Conservation (phyloP, 345 rosid species). For the Gossypium rotundifolium region DNA sequence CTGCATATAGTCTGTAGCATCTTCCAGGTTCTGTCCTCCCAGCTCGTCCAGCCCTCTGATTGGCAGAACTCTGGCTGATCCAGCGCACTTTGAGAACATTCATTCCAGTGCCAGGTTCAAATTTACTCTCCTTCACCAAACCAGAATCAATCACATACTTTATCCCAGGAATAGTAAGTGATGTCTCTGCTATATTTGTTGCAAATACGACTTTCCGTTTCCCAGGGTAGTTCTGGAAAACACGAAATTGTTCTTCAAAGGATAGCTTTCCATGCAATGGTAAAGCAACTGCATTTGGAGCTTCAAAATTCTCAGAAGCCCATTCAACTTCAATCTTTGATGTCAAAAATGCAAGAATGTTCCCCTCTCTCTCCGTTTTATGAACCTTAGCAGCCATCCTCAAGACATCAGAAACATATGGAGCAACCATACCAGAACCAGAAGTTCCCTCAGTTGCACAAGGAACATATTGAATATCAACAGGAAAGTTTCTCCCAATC, state of each 20-base stretch:
- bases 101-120: slow-evolving; percentile 76
- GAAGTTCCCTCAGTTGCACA: slow-evolving; percentile 29
- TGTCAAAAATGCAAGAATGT: slow-evolving; percentile 89
- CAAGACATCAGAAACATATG: slow-evolving; percentile 62
- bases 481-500: slow-evolving; percentile 72
- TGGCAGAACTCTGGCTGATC: slow-evolving; percentile 81
- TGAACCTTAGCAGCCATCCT: slow-evolving; percentile 55
- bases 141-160: slow-evolving; percentile 89
- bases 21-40: slow-evolving; percentile 88
- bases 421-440: slow-evolving; percentile 37
- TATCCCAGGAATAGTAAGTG: slow-evolving; percentile 89
- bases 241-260: slow-evolving; percentile 56
- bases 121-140: slow-evolving; percentile 71
- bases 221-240: slow-evolving; percentile 53
- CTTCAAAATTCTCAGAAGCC: slow-evolving; percentile 73
- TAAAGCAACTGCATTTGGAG: slow-evolving; percentile 53
- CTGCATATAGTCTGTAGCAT: slow-evolving; percentile 75
- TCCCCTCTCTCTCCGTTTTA: slow-evolving; percentile 59
- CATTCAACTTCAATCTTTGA: slow-evolving; percentile 87
- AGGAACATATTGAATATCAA: slow-evolving; percentile 63
- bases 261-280: slow-evolving; percentile 88
- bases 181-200: slow-evolving; percentile 92
- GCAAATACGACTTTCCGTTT: slow-evolving; percentile 85
- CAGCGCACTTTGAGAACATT: slow-evolving; percentile 67
- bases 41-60: slow-evolving; percentile 95